Percentiles rank a stretch among this genome's conserved stretches.
These are phyloP conservation scores for Fusarium caatingaense DNA, from an alignment of 2,329 filamentous ascomycete species.

Conservation along the genomic window DNA sequence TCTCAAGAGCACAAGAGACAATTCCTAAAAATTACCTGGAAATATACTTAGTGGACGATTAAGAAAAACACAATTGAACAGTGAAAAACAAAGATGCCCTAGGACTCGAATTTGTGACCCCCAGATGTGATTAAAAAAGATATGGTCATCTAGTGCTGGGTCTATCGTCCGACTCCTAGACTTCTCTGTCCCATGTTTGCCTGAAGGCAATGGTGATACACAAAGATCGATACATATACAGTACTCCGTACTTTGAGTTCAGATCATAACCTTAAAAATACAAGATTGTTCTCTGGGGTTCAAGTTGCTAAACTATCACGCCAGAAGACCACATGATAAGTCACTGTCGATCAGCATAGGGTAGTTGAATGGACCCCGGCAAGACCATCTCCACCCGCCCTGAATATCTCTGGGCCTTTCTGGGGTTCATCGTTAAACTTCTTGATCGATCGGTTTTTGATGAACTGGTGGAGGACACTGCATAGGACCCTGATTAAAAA, in stretches of 20 bases:
- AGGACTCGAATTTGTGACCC: neutral
- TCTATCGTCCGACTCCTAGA: accelerated
- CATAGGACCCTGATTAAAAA: neutral
- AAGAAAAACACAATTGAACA: neutral
- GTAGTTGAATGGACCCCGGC: neutral
- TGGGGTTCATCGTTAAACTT: neutral
- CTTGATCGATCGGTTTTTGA: neutral
- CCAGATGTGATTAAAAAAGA: too few relatives aligned
- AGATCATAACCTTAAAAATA: neutral
- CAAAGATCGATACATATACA: neutral
- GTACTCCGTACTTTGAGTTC: neutral
- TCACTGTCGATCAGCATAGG: neutral
- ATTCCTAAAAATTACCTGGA: neutral
- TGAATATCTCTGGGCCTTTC: neutral
- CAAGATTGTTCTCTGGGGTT: neutral
- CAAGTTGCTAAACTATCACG: neutral
- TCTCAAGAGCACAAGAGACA: accelerated
- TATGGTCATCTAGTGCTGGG: too few relatives aligned
- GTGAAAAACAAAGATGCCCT: too few relatives aligned
- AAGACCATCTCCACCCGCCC: neutral
- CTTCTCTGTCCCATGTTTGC: neutral
- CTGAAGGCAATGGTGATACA: neutral
- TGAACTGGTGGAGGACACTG: neutral
- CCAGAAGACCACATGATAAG: neutral
- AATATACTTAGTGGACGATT: neutral